phyloP scores from a whole-genome alignment of 805 yeast genomes.

The Komagataella pseudopastoris region DNA sequence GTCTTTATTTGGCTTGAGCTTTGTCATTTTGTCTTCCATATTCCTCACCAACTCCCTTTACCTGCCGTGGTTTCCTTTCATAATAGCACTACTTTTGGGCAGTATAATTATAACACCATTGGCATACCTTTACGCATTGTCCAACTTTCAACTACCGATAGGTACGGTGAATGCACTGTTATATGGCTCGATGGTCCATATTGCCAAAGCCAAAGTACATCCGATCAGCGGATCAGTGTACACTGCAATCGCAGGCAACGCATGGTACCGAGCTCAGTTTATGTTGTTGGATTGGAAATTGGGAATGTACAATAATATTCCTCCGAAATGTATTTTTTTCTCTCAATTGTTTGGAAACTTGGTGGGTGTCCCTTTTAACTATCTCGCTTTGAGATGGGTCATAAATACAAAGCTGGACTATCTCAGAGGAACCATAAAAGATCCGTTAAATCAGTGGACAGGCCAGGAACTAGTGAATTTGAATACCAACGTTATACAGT shows the following conservation, averaged over 20 bases:
- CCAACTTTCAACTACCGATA: conserved; percentile 37
- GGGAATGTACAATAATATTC: conserved; percentile 40
- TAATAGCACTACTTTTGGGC: conserved; percentile 30
- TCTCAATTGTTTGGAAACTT: conserved; percentile 39
- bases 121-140: conserved; percentile 34
- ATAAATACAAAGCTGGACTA: conserved; percentile 21
- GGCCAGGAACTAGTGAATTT: conserved; percentile 27
- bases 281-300: conserved; percentile 26
- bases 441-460: conserved; percentile 39
- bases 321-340: conserved; percentile 34
- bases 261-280: conserved; percentile 37
- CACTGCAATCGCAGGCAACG: conserved; percentile 40
- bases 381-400: conserved; percentile 34
- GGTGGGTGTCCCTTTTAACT: conserved; percentile 39
- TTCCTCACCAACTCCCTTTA: conserved; percentile 18
- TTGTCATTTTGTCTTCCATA: conserved; percentile 19
- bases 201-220: conserved; percentile 15
- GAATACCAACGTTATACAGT: conserved; percentile 36
- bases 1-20: conserved; percentile 21
- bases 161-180: conserved; percentile 37
- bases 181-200: conserved; percentile 31
- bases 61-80: conserved; percentile 23
- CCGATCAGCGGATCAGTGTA: conserved; percentile 36
- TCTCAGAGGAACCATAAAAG: conserved; percentile 14
- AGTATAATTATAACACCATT: conserved; percentile 32